Conservation (phyloP, 2,329 filamentous ascomycete species). For the Arachnomyces sp. region DNA sequence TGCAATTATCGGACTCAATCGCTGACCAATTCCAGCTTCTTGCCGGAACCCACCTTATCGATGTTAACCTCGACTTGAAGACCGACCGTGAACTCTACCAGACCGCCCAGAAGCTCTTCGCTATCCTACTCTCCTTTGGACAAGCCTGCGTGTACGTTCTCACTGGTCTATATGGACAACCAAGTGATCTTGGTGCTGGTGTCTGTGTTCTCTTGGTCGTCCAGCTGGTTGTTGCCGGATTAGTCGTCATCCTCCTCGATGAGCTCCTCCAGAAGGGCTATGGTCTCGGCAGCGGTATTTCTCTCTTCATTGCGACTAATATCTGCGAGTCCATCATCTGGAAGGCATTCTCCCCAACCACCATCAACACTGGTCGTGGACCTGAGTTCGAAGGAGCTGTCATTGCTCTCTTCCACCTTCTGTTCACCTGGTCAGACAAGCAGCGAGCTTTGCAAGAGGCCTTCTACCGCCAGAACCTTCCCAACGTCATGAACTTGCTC, state of each 20-base stretch:
- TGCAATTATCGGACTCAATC: not conserved
- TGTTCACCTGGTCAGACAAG: conserved; percentile 99
- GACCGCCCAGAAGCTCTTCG: conserved; percentile 97
- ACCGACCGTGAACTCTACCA: conserved; percentile 99
- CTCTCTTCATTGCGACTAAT: conserved; percentile 99
- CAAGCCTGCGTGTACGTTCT: conserved; percentile 98
- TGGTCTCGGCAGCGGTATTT: conserved; percentile 95
- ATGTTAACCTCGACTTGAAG: conserved; percentile 99
- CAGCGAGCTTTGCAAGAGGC: conserved; percentile 95
- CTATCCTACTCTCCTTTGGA: conserved; percentile 94
- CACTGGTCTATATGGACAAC: conserved; percentile 93
- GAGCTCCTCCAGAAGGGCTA: conserved; percentile 99
- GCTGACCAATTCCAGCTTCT: conserved; percentile 54
- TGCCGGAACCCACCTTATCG: conserved; percentile 97
- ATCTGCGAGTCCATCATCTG: conserved; percentile 99
- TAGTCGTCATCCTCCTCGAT: conserved; percentile 98
- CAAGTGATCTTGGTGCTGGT: conserved; percentile 91
- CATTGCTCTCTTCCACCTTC: conserved; percentile 93
- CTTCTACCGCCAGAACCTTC: conserved; percentile 98
- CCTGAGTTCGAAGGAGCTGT: conserved; percentile 98
- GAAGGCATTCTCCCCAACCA: conserved; percentile 99
- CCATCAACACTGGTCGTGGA: conserved; percentile 97
- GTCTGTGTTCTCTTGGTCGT: conserved; percentile 98
- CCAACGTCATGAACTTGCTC: conserved; percentile 98
- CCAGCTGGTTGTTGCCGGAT: conserved; percentile 91